Conservation (phyloP, 2,329 filamentous ascomycete species). For the Blastomyces parvus region DNA sequence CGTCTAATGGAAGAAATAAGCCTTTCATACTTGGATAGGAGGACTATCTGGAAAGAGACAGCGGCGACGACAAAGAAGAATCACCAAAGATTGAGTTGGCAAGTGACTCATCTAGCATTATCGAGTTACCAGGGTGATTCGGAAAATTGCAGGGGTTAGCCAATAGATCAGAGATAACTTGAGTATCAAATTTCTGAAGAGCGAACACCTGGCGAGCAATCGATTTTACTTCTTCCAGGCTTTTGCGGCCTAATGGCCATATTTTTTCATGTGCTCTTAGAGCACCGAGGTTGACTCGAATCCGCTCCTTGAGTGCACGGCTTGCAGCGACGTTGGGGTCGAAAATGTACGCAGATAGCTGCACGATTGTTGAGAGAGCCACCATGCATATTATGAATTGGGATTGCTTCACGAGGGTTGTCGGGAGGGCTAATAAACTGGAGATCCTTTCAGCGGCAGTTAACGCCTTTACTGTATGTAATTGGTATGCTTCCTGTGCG, state of each 20-base stretch:
- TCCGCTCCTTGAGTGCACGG: conserved; percentile 2
- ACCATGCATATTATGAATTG: conserved; percentile 9
- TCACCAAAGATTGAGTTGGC: not conserved
- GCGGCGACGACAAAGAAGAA: not conserved
- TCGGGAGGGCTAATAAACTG: conserved; percentile 5
- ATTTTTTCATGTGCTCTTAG: conserved; percentile 7
- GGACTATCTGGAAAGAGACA: not conserved
- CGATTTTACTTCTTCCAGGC: conserved; percentile 4
- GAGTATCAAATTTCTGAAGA: not conserved
- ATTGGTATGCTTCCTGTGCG: conserved; percentile 6
- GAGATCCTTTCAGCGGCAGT: not conserved
- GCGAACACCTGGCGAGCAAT: conserved; percentile 4
- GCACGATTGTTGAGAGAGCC: conserved; percentile 1
- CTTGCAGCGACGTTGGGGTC: conserved; percentile 1
- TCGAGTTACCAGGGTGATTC: not conserved
- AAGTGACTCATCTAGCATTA: not conserved
- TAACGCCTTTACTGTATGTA: conserved; percentile 5
- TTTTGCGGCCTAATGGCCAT: conserved; percentile 2
- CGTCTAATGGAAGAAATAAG: not conserved
- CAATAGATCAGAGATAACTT: not conserved
- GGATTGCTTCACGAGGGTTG: conserved; percentile 1
- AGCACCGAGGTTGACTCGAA: conserved; percentile 6
- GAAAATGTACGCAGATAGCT: conserved; percentile 6
- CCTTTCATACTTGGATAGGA: not conserved
- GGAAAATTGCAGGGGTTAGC: not conserved